Percentiles rank a stretch among this genome's conserved stretches.
phyloP scores from a whole-genome alignment of 2,329 filamentous ascomycete species.

The Aurifilum marmelostoma region DNA sequence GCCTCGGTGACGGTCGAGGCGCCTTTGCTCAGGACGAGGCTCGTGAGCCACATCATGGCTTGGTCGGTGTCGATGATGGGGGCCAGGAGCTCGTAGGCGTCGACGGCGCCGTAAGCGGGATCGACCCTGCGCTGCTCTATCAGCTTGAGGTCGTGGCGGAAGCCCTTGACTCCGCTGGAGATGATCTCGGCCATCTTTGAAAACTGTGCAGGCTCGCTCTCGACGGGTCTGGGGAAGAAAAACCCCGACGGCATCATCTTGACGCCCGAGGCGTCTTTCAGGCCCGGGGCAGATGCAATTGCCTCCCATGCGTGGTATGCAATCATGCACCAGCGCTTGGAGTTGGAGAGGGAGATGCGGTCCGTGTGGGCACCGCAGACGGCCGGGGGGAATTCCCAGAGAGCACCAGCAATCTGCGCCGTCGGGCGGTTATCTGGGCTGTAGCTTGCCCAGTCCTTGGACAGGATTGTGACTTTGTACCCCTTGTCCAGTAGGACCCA shows the following conservation, averaged over 20 bases:
- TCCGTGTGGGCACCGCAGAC: conserved; percentile 49
- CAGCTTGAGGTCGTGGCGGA: conserved; percentile 40
- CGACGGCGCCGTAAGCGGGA: conserved; percentile 41
- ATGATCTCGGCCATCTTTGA: conserved; percentile 47
- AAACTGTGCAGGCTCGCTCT: conserved; percentile 39
- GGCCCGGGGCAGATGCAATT: conserved; percentile 40
- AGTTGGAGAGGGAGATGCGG: conserved; percentile 43
- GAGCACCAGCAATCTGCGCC: conserved; percentile 50
- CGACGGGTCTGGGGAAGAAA: conserved; percentile 43
- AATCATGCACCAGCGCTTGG: conserved; percentile 46
- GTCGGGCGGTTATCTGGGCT: conserved; percentile 44
- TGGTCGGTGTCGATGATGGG: conserved; percentile 51
- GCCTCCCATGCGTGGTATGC: conserved; percentile 47
- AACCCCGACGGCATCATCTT: conserved; percentile 44
- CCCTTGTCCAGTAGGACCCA: conserved; percentile 50
- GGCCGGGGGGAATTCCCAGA: conserved; percentile 51
- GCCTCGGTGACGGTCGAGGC: conserved; percentile 43
- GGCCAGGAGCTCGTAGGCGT: conserved; percentile 49
- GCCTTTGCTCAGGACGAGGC: conserved; percentile 46
- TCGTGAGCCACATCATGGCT: conserved; percentile 46
- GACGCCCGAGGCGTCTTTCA: conserved; percentile 41
- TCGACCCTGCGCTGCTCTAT: conserved; percentile 42
- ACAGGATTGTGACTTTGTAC: conserved; percentile 48
- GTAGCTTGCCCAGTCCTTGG: conserved; percentile 45
- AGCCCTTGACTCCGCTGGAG: conserved; percentile 43